Conservation (phyloP, 176 grass and related monocot species). For the Oryza nivara region DNA sequence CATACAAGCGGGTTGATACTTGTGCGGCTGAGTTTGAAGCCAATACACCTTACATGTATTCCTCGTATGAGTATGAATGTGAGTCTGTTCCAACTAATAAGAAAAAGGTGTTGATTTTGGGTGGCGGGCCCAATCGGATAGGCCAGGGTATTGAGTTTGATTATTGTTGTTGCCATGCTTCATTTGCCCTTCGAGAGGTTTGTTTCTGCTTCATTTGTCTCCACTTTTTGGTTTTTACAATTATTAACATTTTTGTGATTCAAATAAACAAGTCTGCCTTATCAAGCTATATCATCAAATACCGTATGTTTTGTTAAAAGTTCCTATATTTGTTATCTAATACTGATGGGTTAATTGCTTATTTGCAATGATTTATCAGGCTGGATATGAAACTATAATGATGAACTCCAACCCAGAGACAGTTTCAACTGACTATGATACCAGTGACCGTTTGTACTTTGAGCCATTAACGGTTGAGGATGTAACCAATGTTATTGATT, state of each 20-base stretch:
- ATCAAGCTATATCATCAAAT: not conserved
- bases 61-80: constrained; percentile 94
- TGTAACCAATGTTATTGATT: constrained; percentile 88
- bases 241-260: constrained; percentile 17
- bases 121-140: constrained; percentile 96
- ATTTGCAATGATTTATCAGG: constrained; percentile 43
- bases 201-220: constrained; percentile 37
- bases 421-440: constrained; percentile 98
- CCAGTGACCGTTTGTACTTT: constrained; percentile 91
- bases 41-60: constrained; percentile 98
- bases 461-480: constrained; percentile 95
- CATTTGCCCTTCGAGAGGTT: constrained; percentile 95
- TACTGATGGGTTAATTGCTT: not conserved
- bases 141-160: constrained; percentile 99
- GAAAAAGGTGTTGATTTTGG: constrained; percentile 98
- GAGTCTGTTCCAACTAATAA: constrained; percentile 79
- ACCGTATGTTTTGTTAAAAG: not conserved
- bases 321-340: not conserved
- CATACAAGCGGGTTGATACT: constrained; percentile 98
- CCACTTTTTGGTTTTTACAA: not conserved
- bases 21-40: constrained; percentile 99
- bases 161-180: constrained; percentile 98
- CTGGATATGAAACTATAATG: constrained; percentile 95
- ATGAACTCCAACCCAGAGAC: constrained; percentile 99
- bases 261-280: not conserved